A percentile compares a stretch with the other conserved stretches of the same genome.
These are phyloP conservation scores for Cladophialophora chaetospira DNA, from an alignment of 2,329 filamentous ascomycete genomes.

Conservation along the genomic window DNA sequence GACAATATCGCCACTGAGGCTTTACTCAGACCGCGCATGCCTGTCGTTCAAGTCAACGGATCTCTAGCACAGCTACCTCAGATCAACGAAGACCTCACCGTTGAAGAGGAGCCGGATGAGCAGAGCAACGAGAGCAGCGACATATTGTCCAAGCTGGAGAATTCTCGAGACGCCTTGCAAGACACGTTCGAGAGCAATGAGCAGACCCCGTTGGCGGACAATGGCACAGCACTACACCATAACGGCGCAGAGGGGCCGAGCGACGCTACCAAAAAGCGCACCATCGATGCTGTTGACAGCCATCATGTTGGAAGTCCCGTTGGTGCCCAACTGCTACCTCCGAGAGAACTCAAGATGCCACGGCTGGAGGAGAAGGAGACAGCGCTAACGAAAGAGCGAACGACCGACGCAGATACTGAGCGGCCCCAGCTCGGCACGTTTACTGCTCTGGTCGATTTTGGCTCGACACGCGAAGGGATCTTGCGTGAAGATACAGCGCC, in stretches of 20 bases:
- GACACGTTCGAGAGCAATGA: slow-evolving; percentile 42
- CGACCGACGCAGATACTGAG: background rate
- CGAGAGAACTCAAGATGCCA: slow-evolving; percentile 8
- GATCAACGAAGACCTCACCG: background rate
- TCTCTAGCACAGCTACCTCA: background rate
- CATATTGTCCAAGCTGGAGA: slow-evolving; percentile 49
- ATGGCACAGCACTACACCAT: background rate
- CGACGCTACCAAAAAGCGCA: slow-evolving; percentile 7
- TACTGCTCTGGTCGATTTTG: background rate
- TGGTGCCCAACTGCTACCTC: background rate
- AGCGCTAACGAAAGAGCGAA: background rate
- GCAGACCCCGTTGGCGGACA: background rate
- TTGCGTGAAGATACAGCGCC: background rate
- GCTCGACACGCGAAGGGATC: background rate
- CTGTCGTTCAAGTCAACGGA: slow-evolving; percentile 39
- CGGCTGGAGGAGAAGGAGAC: slow-evolving; percentile 1
- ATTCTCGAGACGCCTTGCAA: slow-evolving; percentile 48
- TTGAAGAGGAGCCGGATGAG: background rate
- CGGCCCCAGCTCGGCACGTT: background rate
- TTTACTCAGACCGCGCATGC: slow-evolving; percentile 59
- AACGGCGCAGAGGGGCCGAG: background rate
- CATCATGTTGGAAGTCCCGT: background rate
- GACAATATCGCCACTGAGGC: slow-evolving; percentile 63
- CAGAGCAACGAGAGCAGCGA: slow-evolving; percentile 4
- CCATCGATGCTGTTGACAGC: background rate